Percentiles rank a stretch among this genome's conserved stretches.
Conservation (phyloP, 208 protist species). For the Novymonas esmeraldas region DNA sequence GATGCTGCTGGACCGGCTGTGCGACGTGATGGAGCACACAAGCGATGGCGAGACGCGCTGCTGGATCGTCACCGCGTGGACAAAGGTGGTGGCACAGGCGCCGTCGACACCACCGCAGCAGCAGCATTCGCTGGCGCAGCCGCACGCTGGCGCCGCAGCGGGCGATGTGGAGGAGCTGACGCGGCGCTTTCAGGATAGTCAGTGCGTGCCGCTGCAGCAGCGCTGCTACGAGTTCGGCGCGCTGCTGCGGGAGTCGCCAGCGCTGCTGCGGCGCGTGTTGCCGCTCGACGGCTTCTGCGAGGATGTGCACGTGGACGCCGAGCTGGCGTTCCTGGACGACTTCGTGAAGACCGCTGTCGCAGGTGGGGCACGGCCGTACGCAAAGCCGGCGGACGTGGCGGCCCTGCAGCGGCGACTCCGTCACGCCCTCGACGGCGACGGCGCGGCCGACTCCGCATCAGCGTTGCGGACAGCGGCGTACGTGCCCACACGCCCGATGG, state of each 20-base stretch:
- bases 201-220: constrained; percentile 73
- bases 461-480: constrained; percentile 47
- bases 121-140: neutral
- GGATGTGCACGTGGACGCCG: constrained; percentile 56
- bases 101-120: no score
- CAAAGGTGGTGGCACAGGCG: constrained; percentile 77
- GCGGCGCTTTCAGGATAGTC: constrained; percentile 47
- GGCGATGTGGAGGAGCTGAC: constrained; percentile 61
- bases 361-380: constrained; percentile 57
- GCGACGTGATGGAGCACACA: constrained; percentile 63
- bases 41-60: constrained; percentile 40
- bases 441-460: constrained; percentile 3
- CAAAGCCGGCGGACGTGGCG: constrained; percentile 8
- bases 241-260: constrained; percentile 47
- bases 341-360: constrained; percentile 46
- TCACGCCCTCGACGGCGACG: constrained; percentile 4
- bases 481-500: constrained; percentile 17
- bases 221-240: constrained; percentile 78
- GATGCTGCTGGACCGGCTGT: constrained; percentile 70
- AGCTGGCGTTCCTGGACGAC: constrained; percentile 53
- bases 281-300: constrained; percentile 82
- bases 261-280: constrained; percentile 56
- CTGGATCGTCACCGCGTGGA: constrained; percentile 79
- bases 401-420: constrained; percentile 3
- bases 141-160: constrained; percentile 11